Base-by-base conservation (phyloP, 108 stramenopile genomes). In the Fragilariopsis cylindrus region DNA sequence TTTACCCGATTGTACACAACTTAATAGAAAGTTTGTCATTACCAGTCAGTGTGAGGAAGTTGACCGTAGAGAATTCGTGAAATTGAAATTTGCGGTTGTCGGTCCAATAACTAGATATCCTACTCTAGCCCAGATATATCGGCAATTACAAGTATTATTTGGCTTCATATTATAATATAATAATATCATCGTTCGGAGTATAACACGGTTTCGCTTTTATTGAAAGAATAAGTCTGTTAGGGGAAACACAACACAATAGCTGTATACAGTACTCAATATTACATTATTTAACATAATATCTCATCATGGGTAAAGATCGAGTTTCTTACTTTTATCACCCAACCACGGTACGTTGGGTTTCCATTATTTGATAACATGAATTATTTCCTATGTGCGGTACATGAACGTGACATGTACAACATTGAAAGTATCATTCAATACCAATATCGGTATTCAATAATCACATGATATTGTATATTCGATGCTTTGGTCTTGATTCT, bases 241-340 rank as follows among this genome's bases (percentile, higher is more conserved):
- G 46, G 7, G 44, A 65, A 41, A 65, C 6, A 53, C 52, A n/a
- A 53, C 52, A 2, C 52, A 53, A 53, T n/a, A 53, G 15, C 42
- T 19, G 21, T 8, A 65, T 65, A 42, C 63, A 65, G 21, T 48
- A 50, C 46, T 45, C 49, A 68, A 52, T 11, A 68, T 9, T 39
- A 18, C n/a, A 21, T 8, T 13, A 52, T n/a, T 48, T 7, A 5
- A 12, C 15, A 12, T n/a, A 53, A 12, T 53, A 53, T 53, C n/a
- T n/a, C 42, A 65, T 19, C 7, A 68, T 68, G 67, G 67, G 67
- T 15, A 68, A 68, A 19, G 67, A 68, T 52, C 87, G 96, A 13
- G 97, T 98, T 54, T 93, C 97, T 41, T 99, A 99, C 82, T 98
- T 98, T 71, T 99, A 99, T 81, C 94, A 97, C 71, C 93, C 96